Conservation (phyloP, 345 rosid species). For the Pugionium dolabratum region DNA sequence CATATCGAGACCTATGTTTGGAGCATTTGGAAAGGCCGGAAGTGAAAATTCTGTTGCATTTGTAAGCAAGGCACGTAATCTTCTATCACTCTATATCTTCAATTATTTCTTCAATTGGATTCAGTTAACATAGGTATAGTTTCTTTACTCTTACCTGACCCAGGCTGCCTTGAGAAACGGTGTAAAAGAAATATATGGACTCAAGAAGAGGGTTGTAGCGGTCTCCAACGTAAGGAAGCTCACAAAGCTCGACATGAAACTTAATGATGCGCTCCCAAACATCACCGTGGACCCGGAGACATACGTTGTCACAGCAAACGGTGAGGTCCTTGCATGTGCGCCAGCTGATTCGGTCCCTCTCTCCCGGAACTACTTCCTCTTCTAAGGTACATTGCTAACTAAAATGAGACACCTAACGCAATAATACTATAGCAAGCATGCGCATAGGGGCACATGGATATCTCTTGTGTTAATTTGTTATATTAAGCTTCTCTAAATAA, state of each 20-base stretch:
- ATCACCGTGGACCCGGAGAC: conserved; percentile 90
- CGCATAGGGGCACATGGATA: too few relatives aligned
- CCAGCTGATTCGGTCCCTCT: conserved; percentile 81
- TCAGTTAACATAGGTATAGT: background rate
- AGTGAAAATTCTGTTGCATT: conserved; percentile 83
- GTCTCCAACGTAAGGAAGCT: conserved; percentile 69
- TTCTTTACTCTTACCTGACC: conserved; percentile 14
- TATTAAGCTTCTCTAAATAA: conserved; percentile 11
- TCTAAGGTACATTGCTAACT: conserved; percentile 37
- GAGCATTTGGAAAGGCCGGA: conserved; percentile 93
- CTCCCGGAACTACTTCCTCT: conserved; percentile 85
- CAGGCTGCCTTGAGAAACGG: conserved; percentile 68
- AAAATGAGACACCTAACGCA: too few relatives aligned
- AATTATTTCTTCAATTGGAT: background rate
- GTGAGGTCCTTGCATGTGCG: conserved; percentile 59
- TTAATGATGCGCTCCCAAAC: conserved; percentile 73
- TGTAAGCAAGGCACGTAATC: conserved; percentile 74
- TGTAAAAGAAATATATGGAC: conserved; percentile 60
- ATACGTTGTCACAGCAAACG: conserved; percentile 67
- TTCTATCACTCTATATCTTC: background rate
- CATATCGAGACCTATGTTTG: conserved; percentile 92
- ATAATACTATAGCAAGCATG: too few relatives aligned
- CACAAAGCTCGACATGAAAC: conserved; percentile 89
- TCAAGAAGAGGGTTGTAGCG: conserved; percentile 73
- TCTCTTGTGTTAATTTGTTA: background rate